Evolutionary conservation across 1,139 yeast genomes (phyloP), one percentile per base, ranked within the genome.

Genomic region (Suhomyces coccinellae): DNA sequence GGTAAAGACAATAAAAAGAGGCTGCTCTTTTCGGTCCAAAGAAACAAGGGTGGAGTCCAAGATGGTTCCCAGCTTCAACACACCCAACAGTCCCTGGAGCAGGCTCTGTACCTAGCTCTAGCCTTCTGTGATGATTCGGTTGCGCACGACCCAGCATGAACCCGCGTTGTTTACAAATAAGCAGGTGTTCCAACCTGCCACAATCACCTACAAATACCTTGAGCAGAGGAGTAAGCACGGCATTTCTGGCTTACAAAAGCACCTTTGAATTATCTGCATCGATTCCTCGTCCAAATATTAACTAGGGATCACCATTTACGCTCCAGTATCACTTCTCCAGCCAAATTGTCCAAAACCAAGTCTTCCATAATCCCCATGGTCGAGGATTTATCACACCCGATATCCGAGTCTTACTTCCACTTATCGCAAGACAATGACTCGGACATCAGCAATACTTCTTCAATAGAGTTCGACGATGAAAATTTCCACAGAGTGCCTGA

Each of bases 381-480:
- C 16, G 49, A 41, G 41, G 65, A 61, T 35, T 47, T 61, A 35
- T 55, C 65, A 7, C 62, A 58, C 38, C 66, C 63, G 14, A 45
- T 60, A 24, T 54, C 67, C 11, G 70, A 67, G 52, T 65, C 70
- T 9, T 66, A 58, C 47, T 53, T 58, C 45, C 65, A 65, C 48
- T 54, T 65, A 22, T 62, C 71, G 1, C 61, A 58, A 46, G 71
- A 66, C 45, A 55, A 50, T 30, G 52, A 52, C 16, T 48, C 48
- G 17, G 55, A 47, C 10, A 29, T 57, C n/a, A 51, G 53, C 41
- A 48, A 45, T 26, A 41, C 52, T 35, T 35, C 50, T 11, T 45
- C 55, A 2, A 52, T 53, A 20, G 59, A 53, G 31, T 34, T 52
- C 16, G 55, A 53, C 37, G 36, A 40, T 29, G 43, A 31, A 24